Percentiles rank a stretch among this genome's conserved stretches.
These are phyloP conservation scores for Cladophialophora immunda DNA, from an alignment of 2,329 filamentous ascomycete genomes.

Conservation along the genomic window DNA sequence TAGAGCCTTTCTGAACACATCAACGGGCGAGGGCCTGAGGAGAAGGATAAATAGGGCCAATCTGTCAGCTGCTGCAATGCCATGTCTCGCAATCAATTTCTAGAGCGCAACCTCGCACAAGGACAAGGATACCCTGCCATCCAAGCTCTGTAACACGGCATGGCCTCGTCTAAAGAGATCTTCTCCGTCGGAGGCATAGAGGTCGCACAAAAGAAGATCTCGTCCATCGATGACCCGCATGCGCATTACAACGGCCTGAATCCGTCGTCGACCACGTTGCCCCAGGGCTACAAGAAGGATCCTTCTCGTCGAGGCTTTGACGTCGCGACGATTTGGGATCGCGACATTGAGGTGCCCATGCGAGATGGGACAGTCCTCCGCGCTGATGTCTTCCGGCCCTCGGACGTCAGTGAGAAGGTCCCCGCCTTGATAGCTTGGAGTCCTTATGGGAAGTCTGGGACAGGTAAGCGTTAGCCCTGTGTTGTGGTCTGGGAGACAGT, in stretches of 20 bases:
- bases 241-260: slow-evolving; percentile 16
- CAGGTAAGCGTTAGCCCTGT: slow-evolving; percentile 16
- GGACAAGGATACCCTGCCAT: neutral
- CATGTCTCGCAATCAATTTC: neutral
- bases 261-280: slow-evolving; percentile 19
- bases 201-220: slow-evolving; percentile 20
- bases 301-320: slow-evolving; percentile 18
- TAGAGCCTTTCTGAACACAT: neutral
- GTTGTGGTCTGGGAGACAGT: neutral
- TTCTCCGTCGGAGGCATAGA: slow-evolving; percentile 19
- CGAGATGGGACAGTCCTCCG: slow-evolving; percentile 42
- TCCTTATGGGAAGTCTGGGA: slow-evolving; percentile 44
- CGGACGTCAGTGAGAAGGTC: slow-evolving; percentile 21
- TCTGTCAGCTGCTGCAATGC: neutral
- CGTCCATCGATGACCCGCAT: slow-evolving; percentile 19
- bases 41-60: neutral
- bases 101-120: neutral
- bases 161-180: slow-evolving; percentile 2
- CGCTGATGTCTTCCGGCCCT: slow-evolving; percentile 44
- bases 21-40: neutral
- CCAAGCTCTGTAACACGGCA: neutral
- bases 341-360: slow-evolving; percentile 39
- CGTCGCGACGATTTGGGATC: slow-evolving; percentile 33
- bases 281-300: slow-evolving; percentile 15
- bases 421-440: slow-evolving; percentile 45